Base-by-base conservation (phyloP, 352 stramenopile species). In the Globisporangium nagaii region DNA sequence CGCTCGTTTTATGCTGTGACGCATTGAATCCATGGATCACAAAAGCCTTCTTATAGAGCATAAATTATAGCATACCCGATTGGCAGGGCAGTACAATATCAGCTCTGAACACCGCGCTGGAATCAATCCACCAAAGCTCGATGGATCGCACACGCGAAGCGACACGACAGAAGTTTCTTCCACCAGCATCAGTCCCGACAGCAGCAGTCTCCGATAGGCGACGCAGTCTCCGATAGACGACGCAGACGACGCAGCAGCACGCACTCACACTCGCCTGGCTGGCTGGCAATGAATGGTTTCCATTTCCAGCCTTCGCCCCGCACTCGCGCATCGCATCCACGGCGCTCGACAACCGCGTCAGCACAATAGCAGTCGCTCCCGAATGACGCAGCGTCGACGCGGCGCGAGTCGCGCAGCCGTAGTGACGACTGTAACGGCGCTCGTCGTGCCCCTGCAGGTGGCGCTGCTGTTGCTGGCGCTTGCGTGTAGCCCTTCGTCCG, bases 81-180 rank as follows among this genome's bases (percentile, higher is more conserved):
- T 8, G 3, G 42, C 19, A 34, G 24, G 41, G 24, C 12, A 3
- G 6, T 1, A 2, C 7, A n/a, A n/a, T n/a, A n/a, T n/a, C n/a
- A n/a, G n/a, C n/a, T 25, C 17, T 49, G 43, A 49, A 35, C 25
- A n/a, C 17, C 22, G 3, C 24, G 12, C 42, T 24, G n/a, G 25
- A 48, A 48, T 22, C 10, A 48, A 48, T 48, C 42, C 15, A 34
- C 42, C 40, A 24, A n/a, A 34, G 2, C 0, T 49, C 25, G 27
- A 49, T 27, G 25, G 24, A 47, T 34, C 25, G 27, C 46, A 53
- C 55, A 25, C 36, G 45, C 55, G 35, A 42, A 42, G 45, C 51
- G 44, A 19, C 54, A 56, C 45, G 35, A 28, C 54, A 47, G 24
- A 61, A 56, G 36, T 43, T 62, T 62, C 55, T 39, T 32, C 15